Evolutionary conservation across 371 early-diverging fungal species (phyloP).

Genomic region (Apophysomyces variabilis): DNA sequence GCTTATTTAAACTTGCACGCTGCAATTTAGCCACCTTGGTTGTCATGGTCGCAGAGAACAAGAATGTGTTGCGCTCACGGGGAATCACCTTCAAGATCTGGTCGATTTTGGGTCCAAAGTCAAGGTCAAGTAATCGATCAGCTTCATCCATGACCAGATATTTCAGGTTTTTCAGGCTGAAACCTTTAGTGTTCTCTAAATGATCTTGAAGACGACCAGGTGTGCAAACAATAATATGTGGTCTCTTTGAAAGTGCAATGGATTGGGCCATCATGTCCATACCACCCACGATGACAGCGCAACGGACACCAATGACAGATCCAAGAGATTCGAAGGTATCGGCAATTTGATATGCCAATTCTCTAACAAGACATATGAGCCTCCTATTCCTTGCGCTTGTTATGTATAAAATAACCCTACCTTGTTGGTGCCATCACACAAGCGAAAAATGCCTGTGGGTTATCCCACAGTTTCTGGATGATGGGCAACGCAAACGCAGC

Average conservation of each 20-base stretch:
- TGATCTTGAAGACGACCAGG: constrained; percentile 98
- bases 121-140: constrained; percentile 96
- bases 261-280: constrained; percentile 97
- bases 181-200: constrained; percentile 97
- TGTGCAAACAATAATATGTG: constrained; percentile 96
- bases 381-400: too few species aligned
- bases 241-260: constrained; percentile 92
- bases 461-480: constrained; percentile 88
- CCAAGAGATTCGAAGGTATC: constrained; percentile 95
- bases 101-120: constrained; percentile 96
- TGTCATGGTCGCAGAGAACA: constrained; percentile 99
- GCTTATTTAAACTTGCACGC: constrained; percentile 89
- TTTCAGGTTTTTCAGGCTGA: constrained; percentile 83
- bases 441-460: constrained; percentile 90
- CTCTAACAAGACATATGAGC: constrained; percentile 56
- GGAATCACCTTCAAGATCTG: constrained; percentile 93
- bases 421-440: constrained; percentile 98
- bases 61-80: constrained; percentile 88
- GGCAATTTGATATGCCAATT: constrained; percentile 94
- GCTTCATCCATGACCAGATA: constrained; percentile 98
- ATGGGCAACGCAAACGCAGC: constrained; percentile 98
- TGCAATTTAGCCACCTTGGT: constrained; percentile 94
- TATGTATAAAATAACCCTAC: constrained; percentile 39
- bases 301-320: constrained; percentile 90
- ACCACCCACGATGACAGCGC: constrained; percentile 96